Base-by-base conservation (phyloP, 2,329 filamentous ascomycete genomes). In the Beauveria medogensis region DNA sequence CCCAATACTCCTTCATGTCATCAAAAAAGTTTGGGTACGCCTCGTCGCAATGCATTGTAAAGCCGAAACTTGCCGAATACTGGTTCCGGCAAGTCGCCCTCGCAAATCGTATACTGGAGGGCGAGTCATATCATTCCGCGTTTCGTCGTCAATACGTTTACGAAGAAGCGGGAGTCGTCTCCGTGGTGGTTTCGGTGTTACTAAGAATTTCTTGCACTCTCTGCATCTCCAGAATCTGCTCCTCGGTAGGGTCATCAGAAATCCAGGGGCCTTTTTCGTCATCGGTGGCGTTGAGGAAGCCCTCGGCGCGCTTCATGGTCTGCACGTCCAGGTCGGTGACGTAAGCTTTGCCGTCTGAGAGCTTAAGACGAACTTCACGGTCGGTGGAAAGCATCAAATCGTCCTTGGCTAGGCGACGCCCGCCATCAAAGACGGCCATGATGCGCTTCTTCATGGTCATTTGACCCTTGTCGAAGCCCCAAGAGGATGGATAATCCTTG, bases 371-470 rank as follows among this genome's bases (percentile, higher is more conserved):
- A 43, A 97, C 91, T 76, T 99, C 94, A 69, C 94, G 92, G 68
- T 96, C 92, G 18, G 90, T 92, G 67, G 92, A 91, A 55, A 99
- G 86, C 92, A 97, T 96, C 91, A 97, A 94, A 76, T 99, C 94
- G 71, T 99, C 94, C 79, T 97, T 97, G 83, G 90, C 94, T 55
- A 99, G 82, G 47, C 93, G 87, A 58, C 92, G 86, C 18, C 82
- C 82, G 0, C 94, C 94, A 70, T 97, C 92, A 69, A 95, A 99
- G 22, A 96, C 90, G 65, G 91, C 91, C 69, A 97, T 81, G 60
- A 97, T 91, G 30, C 94, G 90, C 84, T 97, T 97, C 85, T 95
- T 97, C 85, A 96, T 95, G 71, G 90, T 95, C 91, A 97, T 96
- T 78, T 94, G 92, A 69, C 91, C 89, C 69, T 90, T 87, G 64